Percentiles rank a stretch among this genome's conserved stretches.
Conservation (phyloP, 352 stramenopile species). For the Pythium myriotylum region DNA sequence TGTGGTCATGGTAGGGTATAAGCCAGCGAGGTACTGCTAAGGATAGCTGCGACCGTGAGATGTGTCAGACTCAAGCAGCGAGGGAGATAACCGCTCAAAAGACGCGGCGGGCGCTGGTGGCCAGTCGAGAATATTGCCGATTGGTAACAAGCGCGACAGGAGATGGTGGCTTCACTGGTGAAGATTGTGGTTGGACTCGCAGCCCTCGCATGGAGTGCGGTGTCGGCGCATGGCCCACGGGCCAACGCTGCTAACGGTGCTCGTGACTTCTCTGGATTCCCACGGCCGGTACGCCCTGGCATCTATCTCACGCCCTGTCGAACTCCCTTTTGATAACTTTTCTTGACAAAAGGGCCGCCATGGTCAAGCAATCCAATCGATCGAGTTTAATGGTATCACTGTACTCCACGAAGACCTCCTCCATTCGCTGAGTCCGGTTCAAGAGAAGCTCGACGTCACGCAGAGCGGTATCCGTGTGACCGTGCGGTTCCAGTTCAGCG, state of each 20-base stretch:
- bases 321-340: too few species aligned
- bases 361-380: slow-evolving; percentile 21
- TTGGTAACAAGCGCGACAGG: not conserved
- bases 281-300: slow-evolving; percentile 9
- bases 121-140: not conserved
- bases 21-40: slow-evolving; percentile 22
- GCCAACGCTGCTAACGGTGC: not conserved
- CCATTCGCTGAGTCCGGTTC: slow-evolving; percentile 23
- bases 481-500: slow-evolving; percentile 26
- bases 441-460: slow-evolving; percentile 25
- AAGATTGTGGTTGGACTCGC: not conserved
- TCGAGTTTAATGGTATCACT: slow-evolving; percentile 28
- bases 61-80: not conserved
- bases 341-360: slow-evolving; percentile 14
- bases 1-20: slow-evolving; percentile 29
- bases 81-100: not conserved
- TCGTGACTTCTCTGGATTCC: slow-evolving; percentile 5
- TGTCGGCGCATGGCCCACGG: not conserved
- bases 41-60: slow-evolving; percentile 1
- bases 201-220: not conserved
- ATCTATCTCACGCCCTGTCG: too few species aligned
- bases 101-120: too few species aligned
- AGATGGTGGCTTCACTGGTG: slow-evolving; percentile 8
- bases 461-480: slow-evolving; percentile 13
- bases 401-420: slow-evolving; percentile 26